A percentile compares a stretch with the other conserved stretches of the same genome.
phyloP scores from a whole-genome alignment of 306 rosid genomes.

The Lathyrus aphaca region DNA sequence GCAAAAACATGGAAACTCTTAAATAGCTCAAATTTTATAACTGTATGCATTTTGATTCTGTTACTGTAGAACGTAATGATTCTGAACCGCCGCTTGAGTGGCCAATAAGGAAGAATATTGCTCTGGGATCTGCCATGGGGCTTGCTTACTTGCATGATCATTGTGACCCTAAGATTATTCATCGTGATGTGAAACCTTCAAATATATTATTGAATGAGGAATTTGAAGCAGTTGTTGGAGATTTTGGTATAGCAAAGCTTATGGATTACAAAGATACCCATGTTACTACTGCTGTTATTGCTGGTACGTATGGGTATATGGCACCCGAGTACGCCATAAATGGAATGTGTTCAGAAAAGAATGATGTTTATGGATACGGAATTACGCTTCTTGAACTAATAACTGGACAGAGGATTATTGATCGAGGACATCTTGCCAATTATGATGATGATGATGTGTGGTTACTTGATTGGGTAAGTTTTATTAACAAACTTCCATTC shows the following conservation, averaged over 20 bases:
- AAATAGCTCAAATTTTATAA: constrained; percentile 24
- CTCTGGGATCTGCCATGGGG: constrained; percentile 91
- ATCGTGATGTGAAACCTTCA: constrained; percentile 95
- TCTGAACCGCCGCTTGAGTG: constrained; percentile 69
- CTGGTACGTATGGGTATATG: constrained; percentile 91
- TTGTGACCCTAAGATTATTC: too few relatives aligned
- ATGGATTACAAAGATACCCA: constrained; percentile 98
- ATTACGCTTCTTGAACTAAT: constrained; percentile 97
- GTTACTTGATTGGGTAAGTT: constrained; percentile 88
- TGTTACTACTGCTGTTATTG: constrained; percentile 70
- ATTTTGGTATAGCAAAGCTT: constrained; percentile 92
- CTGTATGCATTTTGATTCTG: constrained; percentile 29
- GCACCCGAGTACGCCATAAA: constrained; percentile 95
- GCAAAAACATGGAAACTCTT: neutral
- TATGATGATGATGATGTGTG: constrained; percentile 85
- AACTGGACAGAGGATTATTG: constrained; percentile 95
- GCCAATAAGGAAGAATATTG: constrained; percentile 64
- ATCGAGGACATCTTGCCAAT: constrained; percentile 83
- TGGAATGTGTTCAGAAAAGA: constrained; percentile 94
- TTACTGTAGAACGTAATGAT: constrained; percentile 63
- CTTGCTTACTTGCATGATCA: constrained; percentile 97
- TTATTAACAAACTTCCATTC: neutral
- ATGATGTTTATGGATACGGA: constrained; percentile 95
- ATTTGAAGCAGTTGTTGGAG: constrained; percentile 97
- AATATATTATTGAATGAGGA: constrained; percentile 91